Conservation (phyloP, 495 filamentous ascomycete species). For the Amphirosellinia nigrospora region DNA sequence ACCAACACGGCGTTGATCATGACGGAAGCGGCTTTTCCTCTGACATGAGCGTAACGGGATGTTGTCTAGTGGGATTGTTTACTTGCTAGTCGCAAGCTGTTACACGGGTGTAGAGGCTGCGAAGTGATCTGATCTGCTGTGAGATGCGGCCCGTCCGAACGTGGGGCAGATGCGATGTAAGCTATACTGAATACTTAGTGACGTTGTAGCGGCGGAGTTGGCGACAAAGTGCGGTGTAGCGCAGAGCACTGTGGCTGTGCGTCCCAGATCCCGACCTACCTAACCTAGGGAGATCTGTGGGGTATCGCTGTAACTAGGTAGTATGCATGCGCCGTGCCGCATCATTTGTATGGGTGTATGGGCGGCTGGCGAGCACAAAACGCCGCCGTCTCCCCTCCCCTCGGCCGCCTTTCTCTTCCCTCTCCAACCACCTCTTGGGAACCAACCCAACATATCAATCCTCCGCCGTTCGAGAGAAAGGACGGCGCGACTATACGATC, state of each 20-base stretch:
- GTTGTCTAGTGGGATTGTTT: constrained; percentile 1
- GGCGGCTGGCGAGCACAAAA: constrained; percentile 13
- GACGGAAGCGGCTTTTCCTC: constrained; percentile 27
- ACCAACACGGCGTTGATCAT: constrained; percentile 99
- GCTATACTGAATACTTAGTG: no score
- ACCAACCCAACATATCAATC: constrained; percentile 10
- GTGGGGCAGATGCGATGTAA: constrained; percentile 17
- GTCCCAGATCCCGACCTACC: neutral
- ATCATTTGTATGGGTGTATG: neutral
- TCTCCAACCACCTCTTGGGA: constrained; percentile 27
- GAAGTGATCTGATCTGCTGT: constrained; percentile 16
- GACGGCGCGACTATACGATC: constrained; percentile 35
- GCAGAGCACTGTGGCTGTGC: constrained; percentile 3
- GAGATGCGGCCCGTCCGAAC: constrained; percentile 8
- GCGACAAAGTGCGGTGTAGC: constrained; percentile 13
- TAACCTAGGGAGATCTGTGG: neutral
- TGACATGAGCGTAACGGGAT: constrained; percentile 9
- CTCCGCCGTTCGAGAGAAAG: constrained; percentile 35
- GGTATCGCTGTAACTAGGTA: neutral
- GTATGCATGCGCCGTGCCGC: neutral
- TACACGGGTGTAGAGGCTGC: neutral
- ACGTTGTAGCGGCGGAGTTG: neutral
- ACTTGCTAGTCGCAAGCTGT: neutral
- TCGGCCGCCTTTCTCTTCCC: constrained; percentile 20
- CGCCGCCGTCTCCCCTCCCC: constrained; percentile 27